A percentile compares a stretch with the other conserved stretches of the same genome.
Evolutionary conservation across 2,329 filamentous ascomycete genomes (phyloP).

Genomic region (Aspergillus novoparasiticus): DNA sequence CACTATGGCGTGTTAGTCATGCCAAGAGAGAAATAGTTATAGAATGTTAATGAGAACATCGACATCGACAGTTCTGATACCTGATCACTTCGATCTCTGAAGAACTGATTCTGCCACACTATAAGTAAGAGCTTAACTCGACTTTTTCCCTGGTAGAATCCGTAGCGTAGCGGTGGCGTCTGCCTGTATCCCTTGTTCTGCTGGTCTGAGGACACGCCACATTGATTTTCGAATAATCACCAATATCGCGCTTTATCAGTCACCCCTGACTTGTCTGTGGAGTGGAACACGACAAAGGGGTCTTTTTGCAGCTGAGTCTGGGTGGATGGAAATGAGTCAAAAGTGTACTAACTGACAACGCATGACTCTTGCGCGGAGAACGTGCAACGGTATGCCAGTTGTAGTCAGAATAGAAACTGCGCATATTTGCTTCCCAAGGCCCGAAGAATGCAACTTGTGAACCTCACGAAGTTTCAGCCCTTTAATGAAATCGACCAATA

Average conservation of each 20-base stretch:
- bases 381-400: neutral
- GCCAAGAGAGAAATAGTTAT: neutral
- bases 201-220: slow-evolving; percentile 4
- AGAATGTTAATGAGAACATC: neutral
- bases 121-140: neutral
- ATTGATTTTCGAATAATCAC: neutral
- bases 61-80: neutral
- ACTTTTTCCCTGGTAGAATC: neutral
- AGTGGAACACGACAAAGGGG: slow-evolving; percentile 8
- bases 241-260: slow-evolving; percentile 5
- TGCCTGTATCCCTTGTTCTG: slow-evolving; percentile 15
- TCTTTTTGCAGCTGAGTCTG: neutral
- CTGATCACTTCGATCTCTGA: neutral
- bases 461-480: neutral
- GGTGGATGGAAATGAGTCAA: neutral
- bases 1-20: neutral
- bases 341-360: neutral
- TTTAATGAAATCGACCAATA: neutral
- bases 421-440: neutral
- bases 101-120: neutral
- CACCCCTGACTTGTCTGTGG: neutral
- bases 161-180: slow-evolving; percentile 20
- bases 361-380: neutral
- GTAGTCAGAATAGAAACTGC: neutral
- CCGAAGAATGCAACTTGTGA: neutral